phyloP scores from a whole-genome alignment of 371 early-diverging fungal genomes.

The Saksenaea vasiformis region DNA sequence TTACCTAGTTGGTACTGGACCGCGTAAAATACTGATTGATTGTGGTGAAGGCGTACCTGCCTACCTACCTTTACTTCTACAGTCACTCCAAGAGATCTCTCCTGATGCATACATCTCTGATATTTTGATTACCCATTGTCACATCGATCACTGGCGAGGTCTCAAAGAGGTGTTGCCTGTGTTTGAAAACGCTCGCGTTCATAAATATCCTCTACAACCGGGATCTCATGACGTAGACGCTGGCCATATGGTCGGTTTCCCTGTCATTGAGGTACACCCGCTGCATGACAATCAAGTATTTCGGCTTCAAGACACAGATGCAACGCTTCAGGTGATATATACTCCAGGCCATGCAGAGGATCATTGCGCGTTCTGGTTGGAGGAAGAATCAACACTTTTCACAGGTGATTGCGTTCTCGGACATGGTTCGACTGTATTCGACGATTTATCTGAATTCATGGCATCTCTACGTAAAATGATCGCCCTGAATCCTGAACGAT shows the following conservation, averaged over 20 bases:
- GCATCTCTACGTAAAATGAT: slow-evolving; percentile 54
- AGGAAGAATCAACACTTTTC: slow-evolving; percentile 76
- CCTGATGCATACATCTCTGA: slow-evolving; percentile 70
- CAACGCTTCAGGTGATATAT: slow-evolving; percentile 64
- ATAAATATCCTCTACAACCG: slow-evolving; percentile 26
- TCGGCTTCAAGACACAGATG: slow-evolving; percentile 44
- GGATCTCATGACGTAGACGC: slow-evolving; percentile 3
- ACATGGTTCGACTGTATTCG: slow-evolving; percentile 80
- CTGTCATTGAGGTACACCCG: slow-evolving; percentile 13
- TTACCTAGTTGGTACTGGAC: slow-evolving; percentile 80
- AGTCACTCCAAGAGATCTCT: slow-evolving; percentile 67
- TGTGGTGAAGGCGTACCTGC: slow-evolving; percentile 79
- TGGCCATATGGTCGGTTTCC: slow-evolving; percentile 27
- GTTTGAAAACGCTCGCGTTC: slow-evolving; percentile 24
- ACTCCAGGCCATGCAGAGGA: slow-evolving; percentile 89
- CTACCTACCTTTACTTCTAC: slow-evolving; percentile 58
- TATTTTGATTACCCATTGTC: slow-evolving; percentile 85
- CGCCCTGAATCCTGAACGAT: slow-evolving; percentile 16
- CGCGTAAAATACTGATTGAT: slow-evolving; percentile 74
- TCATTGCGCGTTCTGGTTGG: slow-evolving; percentile 73
- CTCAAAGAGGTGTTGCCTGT: slow-evolving; percentile 42
- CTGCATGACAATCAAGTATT: slow-evolving; percentile 63
- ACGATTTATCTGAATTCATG: slow-evolving; percentile 68
- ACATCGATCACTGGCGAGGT: slow-evolving; percentile 86
- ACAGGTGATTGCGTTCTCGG: slow-evolving; percentile 88